These are phyloP conservation scores for Didymella pinodella DNA, from an alignment of 2,329 filamentous ascomycete species.

Conservation along the genomic window DNA sequence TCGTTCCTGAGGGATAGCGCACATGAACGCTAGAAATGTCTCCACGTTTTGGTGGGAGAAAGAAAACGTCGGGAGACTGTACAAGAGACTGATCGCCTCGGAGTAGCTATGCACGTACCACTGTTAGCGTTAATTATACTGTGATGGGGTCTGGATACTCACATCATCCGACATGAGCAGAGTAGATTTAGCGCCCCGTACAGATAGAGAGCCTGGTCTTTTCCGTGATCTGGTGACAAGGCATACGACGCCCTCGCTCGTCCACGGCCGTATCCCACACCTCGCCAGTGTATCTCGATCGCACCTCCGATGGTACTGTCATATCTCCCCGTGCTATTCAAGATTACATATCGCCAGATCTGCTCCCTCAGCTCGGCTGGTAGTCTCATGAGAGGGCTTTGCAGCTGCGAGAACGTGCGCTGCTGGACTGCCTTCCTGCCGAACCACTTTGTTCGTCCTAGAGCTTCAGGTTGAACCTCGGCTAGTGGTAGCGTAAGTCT, in stretches of 20 bases:
- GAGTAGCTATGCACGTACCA: background rate
- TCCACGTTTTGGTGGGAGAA: conserved; percentile 5
- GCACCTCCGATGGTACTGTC: background rate
- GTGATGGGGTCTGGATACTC: background rate
- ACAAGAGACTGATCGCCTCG: conserved; percentile 2
- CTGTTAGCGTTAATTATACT: background rate
- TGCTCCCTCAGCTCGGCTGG: conserved; percentile 6
- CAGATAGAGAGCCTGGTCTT: background rate
- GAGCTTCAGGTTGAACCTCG: background rate
- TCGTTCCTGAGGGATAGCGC: background rate
- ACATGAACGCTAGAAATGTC: conserved; percentile 3
- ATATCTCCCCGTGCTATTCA: background rate
- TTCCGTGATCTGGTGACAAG: background rate
- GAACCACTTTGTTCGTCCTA: conserved; percentile 1
- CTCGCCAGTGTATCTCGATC: conserved; percentile 2
- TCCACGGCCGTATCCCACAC: background rate
- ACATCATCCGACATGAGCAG: conserved; percentile 8
- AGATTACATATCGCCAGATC: conserved; percentile 7
- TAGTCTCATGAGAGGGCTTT: background rate
- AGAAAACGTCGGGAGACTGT: conserved; percentile 5
- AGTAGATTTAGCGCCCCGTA: background rate
- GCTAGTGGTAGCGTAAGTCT: background rate
- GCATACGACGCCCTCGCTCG: conserved; percentile 4
- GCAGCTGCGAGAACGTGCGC: background rate
- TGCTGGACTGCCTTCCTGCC: background rate